Evolutionary conservation across 129 eudicot genomes (phyloP).

Genomic region (Centella asiatica): DNA sequence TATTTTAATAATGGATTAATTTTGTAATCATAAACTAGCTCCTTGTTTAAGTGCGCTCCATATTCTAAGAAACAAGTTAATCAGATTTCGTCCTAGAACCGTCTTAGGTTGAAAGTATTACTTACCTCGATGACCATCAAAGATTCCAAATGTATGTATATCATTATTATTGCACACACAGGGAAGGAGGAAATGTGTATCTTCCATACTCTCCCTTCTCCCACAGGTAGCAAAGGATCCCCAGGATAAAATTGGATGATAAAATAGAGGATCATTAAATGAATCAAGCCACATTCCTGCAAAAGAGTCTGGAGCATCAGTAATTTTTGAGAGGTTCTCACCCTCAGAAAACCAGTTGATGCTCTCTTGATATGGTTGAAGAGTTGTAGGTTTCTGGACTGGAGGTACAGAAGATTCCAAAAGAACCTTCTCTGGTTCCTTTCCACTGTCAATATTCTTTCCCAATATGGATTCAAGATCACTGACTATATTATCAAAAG

Average conservation of each 20-base stretch:
- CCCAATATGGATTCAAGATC: conserved; percentile 45
- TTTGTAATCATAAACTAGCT: background rate
- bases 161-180: conserved; percentile 41
- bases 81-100: background rate
- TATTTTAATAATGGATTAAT: too few species aligned
- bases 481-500: conserved; percentile 61
- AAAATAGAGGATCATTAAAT: conserved; percentile 23
- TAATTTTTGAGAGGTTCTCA: conserved; percentile 27
- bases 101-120: background rate
- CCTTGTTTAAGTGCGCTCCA: background rate
- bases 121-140: conserved; percentile 98
- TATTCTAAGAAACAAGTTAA: background rate
- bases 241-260: conserved; percentile 66
- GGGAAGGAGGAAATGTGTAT: conserved; percentile 87
- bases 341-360: conserved; percentile 74
- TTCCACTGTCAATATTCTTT: conserved; percentile 6
- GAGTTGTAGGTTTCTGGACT: conserved; percentile 18
- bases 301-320: conserved; percentile 18
- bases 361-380: conserved; percentile 31
- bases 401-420: conserved; percentile 16
- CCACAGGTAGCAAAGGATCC: conserved; percentile 97
- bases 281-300: conserved; percentile 22
- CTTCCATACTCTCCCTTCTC: conserved; percentile 96
- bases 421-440: conserved; percentile 17
- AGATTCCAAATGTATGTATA: conserved; percentile 69